Base-by-base conservation (phyloP, 2,329 filamentous ascomycete species). In the Fusarium phyllophilum region DNA sequence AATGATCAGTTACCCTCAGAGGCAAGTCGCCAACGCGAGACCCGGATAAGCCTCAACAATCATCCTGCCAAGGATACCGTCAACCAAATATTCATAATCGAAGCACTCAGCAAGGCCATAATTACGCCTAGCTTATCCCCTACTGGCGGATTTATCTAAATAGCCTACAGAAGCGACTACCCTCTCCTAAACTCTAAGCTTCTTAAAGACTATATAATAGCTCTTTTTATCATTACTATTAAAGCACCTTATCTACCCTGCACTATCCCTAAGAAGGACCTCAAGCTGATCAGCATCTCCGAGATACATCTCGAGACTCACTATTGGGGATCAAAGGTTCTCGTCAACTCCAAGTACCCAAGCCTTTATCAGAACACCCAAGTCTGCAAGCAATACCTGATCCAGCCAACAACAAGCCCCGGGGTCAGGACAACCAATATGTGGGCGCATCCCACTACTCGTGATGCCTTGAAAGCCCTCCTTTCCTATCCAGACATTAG, bases 21-120 rank as follows among this genome's bases (percentile, higher is more conserved):
- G 26, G 26, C 26, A 29, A 29, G 8, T 29, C 26, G 26, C 26
- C 26, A 29, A 29, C 26, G 26, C 26, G 26, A 29, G 26, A 29
- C 26, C 26, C 26, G 7, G 26, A 29, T 5, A 29, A 29, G 26
- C 26, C 26, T 29, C 26, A 29, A 29, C 26, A 29, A 46, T 3
- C 44, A 46, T 11, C 12, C 18, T 8, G 8, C 18, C 18, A 46
- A 46, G 18, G 24, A 46, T 22, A 14, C 44, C 9, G 18, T 46
- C 1, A 4, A 29, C 2, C 14, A 46, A 5, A 4, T 4, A 0
- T 46, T 46, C 6, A 46, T 15, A 24, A 10, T 20, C 5, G 24
- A 24, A 46, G 44, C 18, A 29, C 18, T 46, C 3, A 4, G 24
- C 24, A 46, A 29, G 44, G 44, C 44, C 12, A 29, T 46, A 0